A percentile compares a stretch with the other conserved stretches of the same genome.
phyloP scores from a whole-genome alignment of 768 basidiomycete genomes.

The Punctularia strigosozonata region DNA sequence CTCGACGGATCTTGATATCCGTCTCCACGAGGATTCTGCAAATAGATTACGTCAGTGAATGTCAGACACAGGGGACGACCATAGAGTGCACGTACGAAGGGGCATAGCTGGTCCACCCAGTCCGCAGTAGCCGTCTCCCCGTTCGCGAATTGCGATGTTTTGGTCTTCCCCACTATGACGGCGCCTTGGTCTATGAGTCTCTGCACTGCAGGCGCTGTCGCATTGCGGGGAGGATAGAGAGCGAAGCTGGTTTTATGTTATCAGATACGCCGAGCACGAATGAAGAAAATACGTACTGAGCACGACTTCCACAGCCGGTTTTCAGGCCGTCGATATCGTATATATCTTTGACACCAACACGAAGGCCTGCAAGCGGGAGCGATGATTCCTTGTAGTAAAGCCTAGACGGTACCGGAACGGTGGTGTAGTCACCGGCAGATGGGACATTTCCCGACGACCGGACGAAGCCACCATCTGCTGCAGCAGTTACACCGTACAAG shows the following conservation, averaged over 20 bases:
- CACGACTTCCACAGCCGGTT: constrained; percentile 26
- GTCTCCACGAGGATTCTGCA: constrained; percentile 21
- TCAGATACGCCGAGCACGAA: neutral
- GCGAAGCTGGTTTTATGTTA: constrained; percentile 4
- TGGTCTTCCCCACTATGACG: constrained; percentile 40
- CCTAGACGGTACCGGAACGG: constrained; percentile 29
- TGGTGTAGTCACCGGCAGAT: neutral
- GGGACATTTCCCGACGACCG: neutral
- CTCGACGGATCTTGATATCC: constrained; percentile 20
- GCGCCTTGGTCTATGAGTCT: constrained; percentile 36
- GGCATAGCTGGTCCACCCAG: constrained; percentile 20
- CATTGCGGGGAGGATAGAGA: constrained; percentile 22
- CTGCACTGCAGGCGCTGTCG: constrained; percentile 30
- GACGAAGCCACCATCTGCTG: neutral
- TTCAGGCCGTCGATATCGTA: constrained; percentile 25
- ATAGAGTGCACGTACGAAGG: too few species aligned
- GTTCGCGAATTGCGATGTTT: constrained; percentile 41
- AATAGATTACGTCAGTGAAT: too few species aligned
- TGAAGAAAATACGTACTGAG: constrained; percentile 11
- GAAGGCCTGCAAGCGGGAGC: constrained; percentile 27
- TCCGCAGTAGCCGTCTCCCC: constrained; percentile 23
- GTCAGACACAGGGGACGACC: too few species aligned
- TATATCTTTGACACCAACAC: constrained; percentile 39
- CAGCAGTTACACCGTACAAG: neutral
- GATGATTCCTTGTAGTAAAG: constrained; percentile 19